phyloP scores from a whole-genome alignment of 495 filamentous ascomycete genomes.

The Mycothermus thermophilus region DNA sequence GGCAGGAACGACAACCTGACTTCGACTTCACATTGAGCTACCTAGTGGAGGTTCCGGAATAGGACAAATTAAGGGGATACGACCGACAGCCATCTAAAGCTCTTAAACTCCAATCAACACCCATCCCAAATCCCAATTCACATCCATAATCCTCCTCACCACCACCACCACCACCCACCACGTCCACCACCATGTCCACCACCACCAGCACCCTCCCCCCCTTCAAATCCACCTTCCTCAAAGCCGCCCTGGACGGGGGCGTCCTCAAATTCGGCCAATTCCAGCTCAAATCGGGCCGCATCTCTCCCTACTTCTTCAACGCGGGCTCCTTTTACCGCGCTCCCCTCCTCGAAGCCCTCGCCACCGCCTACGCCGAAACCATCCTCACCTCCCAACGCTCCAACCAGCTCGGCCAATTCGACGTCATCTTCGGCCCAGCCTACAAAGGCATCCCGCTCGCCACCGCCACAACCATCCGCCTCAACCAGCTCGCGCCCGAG shows the following conservation, averaged over 20 bases:
- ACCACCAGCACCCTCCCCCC: constrained; percentile 31
- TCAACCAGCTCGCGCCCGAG: constrained; percentile 46
- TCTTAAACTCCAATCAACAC: too few species aligned
- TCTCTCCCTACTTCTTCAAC: constrained; percentile 98
- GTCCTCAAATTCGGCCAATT: constrained; percentile 82
- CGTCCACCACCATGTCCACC: too few species aligned
- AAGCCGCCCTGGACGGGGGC: constrained; percentile 53
- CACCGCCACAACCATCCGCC: constrained; percentile 52
- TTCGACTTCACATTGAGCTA: too few species aligned
- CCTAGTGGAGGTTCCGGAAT: too few species aligned
- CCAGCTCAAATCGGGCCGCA: constrained; percentile 80
- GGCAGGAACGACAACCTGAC: too few species aligned
- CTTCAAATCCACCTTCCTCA: constrained; percentile 54
- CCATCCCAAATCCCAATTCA: too few species aligned
- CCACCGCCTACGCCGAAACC: constrained; percentile 65
- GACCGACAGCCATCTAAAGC: too few species aligned
- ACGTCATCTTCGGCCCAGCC: constrained; percentile 70
- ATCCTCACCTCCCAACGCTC: constrained; percentile 34
- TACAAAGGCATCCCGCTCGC: constrained; percentile 94
- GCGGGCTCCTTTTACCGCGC: constrained; percentile 73
- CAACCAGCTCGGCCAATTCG: constrained; percentile 37
- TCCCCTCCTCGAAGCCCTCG: constrained; percentile 56
- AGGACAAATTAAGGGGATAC: too few species aligned
- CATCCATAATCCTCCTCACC: too few species aligned
- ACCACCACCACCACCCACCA: too few species aligned